phyloP scores from a whole-genome alignment of 768 basidiomycete genomes.

The Cyclocybe aegerita region DNA sequence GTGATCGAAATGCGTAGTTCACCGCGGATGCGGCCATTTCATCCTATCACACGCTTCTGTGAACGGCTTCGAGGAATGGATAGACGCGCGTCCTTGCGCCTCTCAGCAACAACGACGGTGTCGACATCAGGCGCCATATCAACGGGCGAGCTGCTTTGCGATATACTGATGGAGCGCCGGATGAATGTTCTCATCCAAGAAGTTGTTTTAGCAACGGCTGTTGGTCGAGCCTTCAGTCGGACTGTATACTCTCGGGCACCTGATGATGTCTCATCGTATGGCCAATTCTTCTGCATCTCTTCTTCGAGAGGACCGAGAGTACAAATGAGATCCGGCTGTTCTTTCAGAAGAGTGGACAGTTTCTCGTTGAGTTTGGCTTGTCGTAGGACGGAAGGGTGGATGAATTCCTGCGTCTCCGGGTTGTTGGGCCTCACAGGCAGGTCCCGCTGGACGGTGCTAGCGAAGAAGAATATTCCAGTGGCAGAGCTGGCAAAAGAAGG shows the following conservation, averaged over 20 bases:
- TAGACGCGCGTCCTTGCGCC: not conserved
- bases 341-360: conserved; percentile 33
- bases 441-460: conserved; percentile 42
- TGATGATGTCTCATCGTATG: conserved; percentile 28
- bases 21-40: no score
- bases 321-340: conserved; percentile 44
- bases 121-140: not conserved
- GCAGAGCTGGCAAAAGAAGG: conserved; percentile 39
- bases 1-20: no score
- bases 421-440: conserved; percentile 44
- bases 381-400: conserved; percentile 59
- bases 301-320: conserved; percentile 52
- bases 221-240: conserved; percentile 4
- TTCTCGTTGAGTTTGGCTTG: conserved; percentile 36
- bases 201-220: conserved; percentile 1
- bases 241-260: conserved; percentile 18
- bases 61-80: no score
- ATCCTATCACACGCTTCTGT: no score
- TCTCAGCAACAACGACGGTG: not conserved
- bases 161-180: not conserved
- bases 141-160: not conserved
- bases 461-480: conserved; percentile 53
- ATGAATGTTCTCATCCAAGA: conserved; percentile 10
- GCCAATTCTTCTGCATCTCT: conserved; percentile 48
- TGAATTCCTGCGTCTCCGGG: conserved; percentile 51